Percentiles rank a stretch among this genome's conserved stretches.
Conservation (phyloP, 208 protist genomes). For the Acanthamoeba healyi region DNA sequence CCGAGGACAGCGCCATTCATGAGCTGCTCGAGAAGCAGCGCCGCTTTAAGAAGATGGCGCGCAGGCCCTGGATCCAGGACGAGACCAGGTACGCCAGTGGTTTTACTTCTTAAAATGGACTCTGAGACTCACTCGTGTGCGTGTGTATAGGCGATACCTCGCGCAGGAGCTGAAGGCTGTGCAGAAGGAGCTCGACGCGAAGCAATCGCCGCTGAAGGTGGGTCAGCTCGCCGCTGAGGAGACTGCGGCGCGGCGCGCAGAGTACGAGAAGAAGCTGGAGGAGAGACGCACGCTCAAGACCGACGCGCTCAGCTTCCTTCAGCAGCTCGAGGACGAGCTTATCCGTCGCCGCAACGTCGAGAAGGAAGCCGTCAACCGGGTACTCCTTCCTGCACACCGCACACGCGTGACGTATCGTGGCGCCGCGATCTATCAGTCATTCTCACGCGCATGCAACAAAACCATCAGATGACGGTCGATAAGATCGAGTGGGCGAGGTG, state of each 20-base stretch:
- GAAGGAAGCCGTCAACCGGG: background rate
- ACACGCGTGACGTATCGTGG: too few species aligned
- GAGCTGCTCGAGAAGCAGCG: background rate
- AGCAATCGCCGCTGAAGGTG: background rate
- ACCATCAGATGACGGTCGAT: conserved; percentile 8
- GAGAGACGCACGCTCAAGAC: background rate
- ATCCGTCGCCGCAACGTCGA: background rate
- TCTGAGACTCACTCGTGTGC: too few species aligned
- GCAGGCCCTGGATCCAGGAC: conserved; percentile 10
- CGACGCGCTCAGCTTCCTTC: background rate
- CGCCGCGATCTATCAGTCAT: too few species aligned
- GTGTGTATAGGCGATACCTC: background rate
- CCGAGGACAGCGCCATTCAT: background rate
- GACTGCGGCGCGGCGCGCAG: background rate
- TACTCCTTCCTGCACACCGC: too few species aligned
- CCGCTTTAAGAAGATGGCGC: background rate
- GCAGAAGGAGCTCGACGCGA: background rate
- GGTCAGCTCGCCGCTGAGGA: background rate
- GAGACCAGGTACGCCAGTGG: too few species aligned
- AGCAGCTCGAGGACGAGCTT: conserved; percentile 27
- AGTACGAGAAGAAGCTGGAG: background rate
- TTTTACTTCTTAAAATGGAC: too few species aligned
- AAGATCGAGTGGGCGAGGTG: conserved; percentile 16
- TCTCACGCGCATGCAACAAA: too few species aligned
- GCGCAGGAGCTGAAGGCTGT: background rate